A percentile compares a stretch with the other conserved stretches of the same genome.
phyloP scores from a whole-genome alignment of 2,329 filamentous ascomycete species.

The Aspergillus bombycis region DNA sequence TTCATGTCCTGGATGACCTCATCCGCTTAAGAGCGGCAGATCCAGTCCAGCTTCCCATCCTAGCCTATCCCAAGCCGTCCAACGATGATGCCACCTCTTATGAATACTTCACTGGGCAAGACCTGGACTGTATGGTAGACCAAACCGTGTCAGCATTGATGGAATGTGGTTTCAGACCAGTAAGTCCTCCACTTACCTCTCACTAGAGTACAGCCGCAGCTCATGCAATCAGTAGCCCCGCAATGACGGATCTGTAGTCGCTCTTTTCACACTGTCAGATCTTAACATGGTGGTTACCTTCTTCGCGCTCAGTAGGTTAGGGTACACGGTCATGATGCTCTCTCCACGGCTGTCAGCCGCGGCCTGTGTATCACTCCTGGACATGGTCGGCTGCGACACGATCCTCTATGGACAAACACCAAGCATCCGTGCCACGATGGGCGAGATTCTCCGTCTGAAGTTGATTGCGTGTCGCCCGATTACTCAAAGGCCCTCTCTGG shows the following conservation, averaged over 20 bases:
- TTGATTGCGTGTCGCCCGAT: slow-evolving; percentile 31
- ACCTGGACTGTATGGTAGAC: slow-evolving; percentile 47
- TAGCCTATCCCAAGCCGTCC: slow-evolving; percentile 43
- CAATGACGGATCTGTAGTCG: slow-evolving; percentile 32
- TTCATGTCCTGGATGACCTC: slow-evolving; percentile 48
- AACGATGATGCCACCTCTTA: slow-evolving; percentile 39
- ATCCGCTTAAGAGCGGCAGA: slow-evolving; percentile 45
- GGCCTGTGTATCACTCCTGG: slow-evolving; percentile 46
- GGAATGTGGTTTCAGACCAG: slow-evolving; percentile 22
- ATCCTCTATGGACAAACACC: slow-evolving; percentile 43
- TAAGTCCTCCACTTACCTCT: slow-evolving; percentile 4
- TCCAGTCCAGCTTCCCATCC: slow-evolving; percentile 43
- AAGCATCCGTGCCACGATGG: slow-evolving; percentile 38
- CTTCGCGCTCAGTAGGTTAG: slow-evolving; percentile 50
- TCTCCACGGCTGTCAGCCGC: slow-evolving; percentile 47
- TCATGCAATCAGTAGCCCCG: slow-evolving; percentile 19
- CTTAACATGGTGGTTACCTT: slow-evolving; percentile 48
- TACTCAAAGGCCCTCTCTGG: slow-evolving; percentile 14
- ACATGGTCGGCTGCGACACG: slow-evolving; percentile 37
- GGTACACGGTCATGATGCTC: slow-evolving; percentile 48
- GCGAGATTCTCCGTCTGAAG: slow-evolving; percentile 29
- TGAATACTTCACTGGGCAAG: slow-evolving; percentile 46
- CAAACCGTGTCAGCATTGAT: slow-evolving; percentile 38
- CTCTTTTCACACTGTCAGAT: slow-evolving; percentile 46
- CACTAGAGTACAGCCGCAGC: background rate